These are phyloP conservation scores for Diaporthe sp. DNA, from an alignment of 2,329 filamentous ascomycete species.

Conservation along the genomic window DNA sequence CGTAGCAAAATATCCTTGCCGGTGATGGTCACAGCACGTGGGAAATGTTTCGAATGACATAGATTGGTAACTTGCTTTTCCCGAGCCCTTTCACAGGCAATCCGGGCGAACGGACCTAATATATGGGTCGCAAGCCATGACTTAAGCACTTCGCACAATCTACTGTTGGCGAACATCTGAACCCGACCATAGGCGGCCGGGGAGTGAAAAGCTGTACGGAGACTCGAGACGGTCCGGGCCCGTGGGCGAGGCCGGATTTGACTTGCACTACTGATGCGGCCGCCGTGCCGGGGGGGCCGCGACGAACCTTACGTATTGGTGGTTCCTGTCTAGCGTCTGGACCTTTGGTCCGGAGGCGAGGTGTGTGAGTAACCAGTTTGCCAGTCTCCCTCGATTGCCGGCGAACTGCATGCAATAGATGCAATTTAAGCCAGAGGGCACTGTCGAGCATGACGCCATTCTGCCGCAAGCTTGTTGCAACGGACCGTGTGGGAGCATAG, in stretches of 20 bases:
- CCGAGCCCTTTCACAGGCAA: background rate
- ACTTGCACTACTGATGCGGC: background rate
- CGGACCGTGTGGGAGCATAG: background rate
- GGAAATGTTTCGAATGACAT: background rate
- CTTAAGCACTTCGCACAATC: background rate
- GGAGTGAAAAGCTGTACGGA: background rate
- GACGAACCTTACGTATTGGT: background rate
- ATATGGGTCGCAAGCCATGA: background rate
- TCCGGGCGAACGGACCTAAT: too few relatives aligned
- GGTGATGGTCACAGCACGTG: background rate
- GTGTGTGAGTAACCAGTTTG: background rate
- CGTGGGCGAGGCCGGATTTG: background rate
- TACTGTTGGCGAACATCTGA: background rate
- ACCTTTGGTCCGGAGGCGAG: slow-evolving; percentile 2
- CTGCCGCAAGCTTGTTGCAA: slow-evolving; percentile 13
- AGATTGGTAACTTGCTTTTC: background rate
- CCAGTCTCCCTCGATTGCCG: background rate
- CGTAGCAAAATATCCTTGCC: background rate
- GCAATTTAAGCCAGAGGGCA: background rate
- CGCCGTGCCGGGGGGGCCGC: background rate
- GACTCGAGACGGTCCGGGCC: background rate
- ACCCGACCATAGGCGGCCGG: background rate
- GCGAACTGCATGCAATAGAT: background rate
- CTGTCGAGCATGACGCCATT: slow-evolving; percentile 20
- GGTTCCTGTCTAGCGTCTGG: background rate